Conservation (phyloP, 1,284 basidiomycete genomes). For the Rhodotorula sp. region DNA sequence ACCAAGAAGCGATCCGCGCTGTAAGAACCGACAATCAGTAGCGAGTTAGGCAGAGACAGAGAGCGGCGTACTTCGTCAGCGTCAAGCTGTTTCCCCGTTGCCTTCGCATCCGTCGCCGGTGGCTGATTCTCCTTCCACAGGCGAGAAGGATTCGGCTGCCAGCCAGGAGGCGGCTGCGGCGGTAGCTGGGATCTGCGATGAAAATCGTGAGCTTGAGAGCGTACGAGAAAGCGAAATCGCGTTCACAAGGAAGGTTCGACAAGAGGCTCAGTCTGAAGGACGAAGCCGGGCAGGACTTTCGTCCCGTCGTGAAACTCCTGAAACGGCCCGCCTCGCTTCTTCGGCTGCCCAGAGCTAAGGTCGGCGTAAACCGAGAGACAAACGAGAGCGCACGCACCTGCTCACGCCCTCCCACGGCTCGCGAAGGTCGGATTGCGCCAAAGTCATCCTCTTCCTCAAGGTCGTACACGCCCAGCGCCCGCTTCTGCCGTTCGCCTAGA, state of each 20-base stretch:
- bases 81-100: conserved; percentile 51
- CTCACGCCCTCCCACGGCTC: background rate
- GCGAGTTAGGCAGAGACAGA: background rate
- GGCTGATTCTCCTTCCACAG: conserved; percentile 63
- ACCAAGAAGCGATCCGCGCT: conserved; percentile 80
- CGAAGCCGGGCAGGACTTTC: conserved; percentile 71
- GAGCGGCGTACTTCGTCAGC: conserved; percentile 62
- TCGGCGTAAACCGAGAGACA: background rate
- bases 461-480: conserved; percentile 37
- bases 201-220: conserved; percentile 64
- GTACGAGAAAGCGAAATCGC: conserved; percentile 52
- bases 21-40: conserved; percentile 12
- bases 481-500: conserved; percentile 10
- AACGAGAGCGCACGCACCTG: background rate
- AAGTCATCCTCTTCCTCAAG: conserved; percentile 63
- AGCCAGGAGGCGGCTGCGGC: conserved; percentile 72
- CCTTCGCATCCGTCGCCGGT: conserved; percentile 46
- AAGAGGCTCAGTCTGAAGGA: conserved; percentile 64
- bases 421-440: conserved; percentile 44
- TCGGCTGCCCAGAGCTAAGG: background rate
- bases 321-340: background rate
- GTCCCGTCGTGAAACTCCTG: conserved; percentile 68
- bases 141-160: conserved; percentile 76
- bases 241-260: conserved; percentile 69
- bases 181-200: conserved; percentile 55